phyloP scores from a whole-genome alignment of 371 early-diverging fungal species.

The Nematocida ausubeli region DNA sequence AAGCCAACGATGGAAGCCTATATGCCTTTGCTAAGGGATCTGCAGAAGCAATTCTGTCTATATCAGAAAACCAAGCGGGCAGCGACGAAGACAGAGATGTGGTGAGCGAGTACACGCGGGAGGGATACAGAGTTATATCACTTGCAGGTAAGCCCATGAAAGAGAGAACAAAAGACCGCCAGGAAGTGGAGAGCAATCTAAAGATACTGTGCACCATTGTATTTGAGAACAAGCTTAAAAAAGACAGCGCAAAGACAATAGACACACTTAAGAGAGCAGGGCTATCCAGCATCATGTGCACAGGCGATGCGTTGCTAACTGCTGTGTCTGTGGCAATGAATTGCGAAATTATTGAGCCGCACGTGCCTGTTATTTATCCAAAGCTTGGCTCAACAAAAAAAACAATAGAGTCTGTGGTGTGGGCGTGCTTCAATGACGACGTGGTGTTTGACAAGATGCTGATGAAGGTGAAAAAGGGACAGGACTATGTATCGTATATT shows the following conservation, averaged over 20 bases:
- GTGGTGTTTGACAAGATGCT: conserved; percentile 65
- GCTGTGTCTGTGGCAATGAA: conserved; percentile 88
- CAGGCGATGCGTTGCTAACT: conserved; percentile 93
- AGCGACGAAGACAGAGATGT: conserved; percentile 57
- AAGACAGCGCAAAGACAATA: conserved; percentile 76
- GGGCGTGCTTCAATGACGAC: conserved; percentile 64
- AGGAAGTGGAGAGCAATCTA: conserved; percentile 74
- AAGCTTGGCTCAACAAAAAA: conserved; percentile 33
- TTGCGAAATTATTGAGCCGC: conserved; percentile 73
- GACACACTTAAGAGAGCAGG: conserved; percentile 76
- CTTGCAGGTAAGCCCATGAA: conserved; percentile 62
- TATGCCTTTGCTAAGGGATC: conserved; percentile 66
- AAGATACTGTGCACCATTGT: conserved; percentile 86
- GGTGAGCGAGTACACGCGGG: conserved; percentile 50
- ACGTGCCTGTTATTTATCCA: conserved; percentile 65
- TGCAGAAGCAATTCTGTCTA: conserved; percentile 57
- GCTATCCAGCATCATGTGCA: conserved; percentile 91
- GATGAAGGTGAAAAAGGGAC: conserved; percentile 59
- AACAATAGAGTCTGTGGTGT: conserved; percentile 55
- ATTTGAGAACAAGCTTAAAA: conserved; percentile 95
- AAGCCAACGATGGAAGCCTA: not conserved
- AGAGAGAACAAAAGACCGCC: not conserved
- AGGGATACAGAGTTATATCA: conserved; percentile 66
- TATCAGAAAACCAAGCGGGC: conserved; percentile 16
- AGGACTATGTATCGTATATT: conserved; percentile 55